Evolutionary conservation across 768 basidiomycete genomes (phyloP), one percentile per base, ranked within the genome.

Genomic region (Agrocybe pediades): DNA sequence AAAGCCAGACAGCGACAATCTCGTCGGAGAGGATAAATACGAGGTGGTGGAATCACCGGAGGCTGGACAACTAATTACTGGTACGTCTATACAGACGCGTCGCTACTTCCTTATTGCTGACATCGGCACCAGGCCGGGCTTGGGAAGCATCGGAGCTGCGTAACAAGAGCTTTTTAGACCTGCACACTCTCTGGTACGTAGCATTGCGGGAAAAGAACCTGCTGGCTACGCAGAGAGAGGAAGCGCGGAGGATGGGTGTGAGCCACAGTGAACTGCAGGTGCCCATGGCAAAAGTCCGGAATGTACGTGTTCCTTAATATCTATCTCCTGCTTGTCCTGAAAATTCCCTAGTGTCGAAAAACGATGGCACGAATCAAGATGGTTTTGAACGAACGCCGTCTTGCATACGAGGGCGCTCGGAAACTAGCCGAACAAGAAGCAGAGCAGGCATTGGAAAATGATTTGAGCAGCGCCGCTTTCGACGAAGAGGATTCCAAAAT

Each of bases 341-440:
- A 3, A 49, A 49, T 25, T n/a, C 13, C 46, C 9, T 58, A 97
- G 94, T 88, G 86, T 70, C 88, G 90, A 19, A 96, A 95, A 76
- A 88, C 92, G 17, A 96, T 97, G 94, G 93, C 92, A n/a, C 86
- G 92, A 17, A 93, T 98, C 69, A 98, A 98, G 69, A 85, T 82
- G 54, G 86, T 98, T 19, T 76, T 98, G 45, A 93, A 93, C 65
- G 95, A 98, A 66, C 87, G 97, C 29, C 81, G 95, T 41, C 68
- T 92, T 20, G 92, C 92, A 8, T 90, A 93, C 56, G 83, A 90
- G 56, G 83, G 87, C 9, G 92, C 92, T 8, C 48, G 78, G 25
- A 64, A 73, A 57, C 68, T 83, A 17, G 71, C 71, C 0, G 71
- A 75, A 49, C 57, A 59, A 47, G 67, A 77, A 56, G 60, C 57